Percentiles rank a stretch among this genome's conserved stretches.
These are phyloP conservation scores for Pleurotus platypus DNA, from an alignment of 768 basidiomycete genomes.

Conservation along the genomic window DNA sequence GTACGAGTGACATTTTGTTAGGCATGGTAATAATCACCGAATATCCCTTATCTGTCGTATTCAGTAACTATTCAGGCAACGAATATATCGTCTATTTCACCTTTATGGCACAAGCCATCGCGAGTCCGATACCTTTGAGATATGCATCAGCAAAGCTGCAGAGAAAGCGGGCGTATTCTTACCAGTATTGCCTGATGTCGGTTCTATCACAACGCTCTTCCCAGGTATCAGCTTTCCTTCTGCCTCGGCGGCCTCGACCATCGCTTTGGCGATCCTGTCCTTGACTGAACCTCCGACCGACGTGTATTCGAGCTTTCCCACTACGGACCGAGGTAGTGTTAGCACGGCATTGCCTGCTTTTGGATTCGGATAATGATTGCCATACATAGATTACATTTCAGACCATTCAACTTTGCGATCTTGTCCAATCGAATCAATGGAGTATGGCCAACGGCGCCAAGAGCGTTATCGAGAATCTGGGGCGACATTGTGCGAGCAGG, in stretches of 20 bases:
- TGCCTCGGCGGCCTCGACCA: slow-evolving; percentile 92
- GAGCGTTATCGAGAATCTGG: slow-evolving; percentile 69
- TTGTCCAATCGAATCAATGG: slow-evolving; percentile 86
- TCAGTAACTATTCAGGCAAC: slow-evolving; percentile 44
- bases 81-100: slow-evolving; percentile 36
- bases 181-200: slow-evolving; percentile 97
- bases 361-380: slow-evolving; percentile 10
- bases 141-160: neutral
- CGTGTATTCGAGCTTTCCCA: slow-evolving; percentile 88
- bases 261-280: slow-evolving; percentile 93
- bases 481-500: slow-evolving; percentile 27
- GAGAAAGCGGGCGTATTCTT: slow-evolving; percentile 18
- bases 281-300: slow-evolving; percentile 94
- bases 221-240: slow-evolving; percentile 85
- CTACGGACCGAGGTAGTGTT: slow-evolving; percentile 31
- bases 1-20: slow-evolving; percentile 87
- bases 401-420: slow-evolving; percentile 65
- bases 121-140: slow-evolving; percentile 75
- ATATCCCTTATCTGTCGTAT: slow-evolving; percentile 87
- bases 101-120: slow-evolving; percentile 92
- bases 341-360: neutral
- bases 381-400: slow-evolving; percentile 90
- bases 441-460: slow-evolving; percentile 87
- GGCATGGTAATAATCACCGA: slow-evolving; percentile 87
- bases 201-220: slow-evolving; percentile 90